These are phyloP conservation scores for Nemania sp. DNA, from an alignment of 2,329 filamentous ascomycete species.

Conservation along the genomic window DNA sequence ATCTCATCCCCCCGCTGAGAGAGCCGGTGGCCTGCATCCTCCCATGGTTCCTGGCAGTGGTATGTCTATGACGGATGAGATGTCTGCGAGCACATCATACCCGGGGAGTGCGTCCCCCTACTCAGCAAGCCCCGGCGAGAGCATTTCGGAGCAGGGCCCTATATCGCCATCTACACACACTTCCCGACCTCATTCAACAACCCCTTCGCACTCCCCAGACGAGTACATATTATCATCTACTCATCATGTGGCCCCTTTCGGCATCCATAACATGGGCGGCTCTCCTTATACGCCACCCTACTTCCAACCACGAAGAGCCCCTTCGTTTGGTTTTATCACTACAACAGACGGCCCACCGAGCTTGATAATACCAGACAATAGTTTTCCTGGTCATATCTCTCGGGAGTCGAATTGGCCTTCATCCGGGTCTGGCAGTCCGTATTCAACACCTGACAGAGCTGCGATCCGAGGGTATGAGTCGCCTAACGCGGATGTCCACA, in stretches of 20 bases:
- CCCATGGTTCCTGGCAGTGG: constrained; percentile 15
- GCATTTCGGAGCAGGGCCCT: constrained; percentile 31
- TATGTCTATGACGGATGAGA: constrained; percentile 30
- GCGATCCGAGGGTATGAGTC: constrained; percentile 29
- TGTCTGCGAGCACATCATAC: constrained; percentile 32
- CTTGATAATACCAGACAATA: constrained; percentile 40
- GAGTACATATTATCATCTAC: constrained; percentile 31
- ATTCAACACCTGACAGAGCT: constrained; percentile 46
- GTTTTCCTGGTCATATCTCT: constrained; percentile 38
- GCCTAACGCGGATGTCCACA: constrained; percentile 28
- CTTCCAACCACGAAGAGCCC: constrained; percentile 38
- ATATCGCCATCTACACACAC: constrained; percentile 33
- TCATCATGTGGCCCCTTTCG: constrained; percentile 27
- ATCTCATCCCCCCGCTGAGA: constrained; percentile 33
- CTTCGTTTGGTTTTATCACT: constrained; percentile 31
- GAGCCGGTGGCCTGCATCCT: constrained; percentile 23
- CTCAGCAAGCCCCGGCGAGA: constrained; percentile 22
- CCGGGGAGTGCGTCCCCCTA: constrained; percentile 27
- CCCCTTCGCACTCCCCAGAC: constrained; percentile 11
- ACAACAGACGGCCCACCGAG: constrained; percentile 37
- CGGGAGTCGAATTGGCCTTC: constrained; percentile 49
- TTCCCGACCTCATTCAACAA: constrained; percentile 12
- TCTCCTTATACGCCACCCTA: constrained; percentile 31
- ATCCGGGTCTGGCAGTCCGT: constrained; percentile 52
- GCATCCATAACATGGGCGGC: constrained; percentile 32